Conservation (phyloP, 2,329 filamentous ascomycete genomes). For the Hymenoscyphus infarciens region DNA sequence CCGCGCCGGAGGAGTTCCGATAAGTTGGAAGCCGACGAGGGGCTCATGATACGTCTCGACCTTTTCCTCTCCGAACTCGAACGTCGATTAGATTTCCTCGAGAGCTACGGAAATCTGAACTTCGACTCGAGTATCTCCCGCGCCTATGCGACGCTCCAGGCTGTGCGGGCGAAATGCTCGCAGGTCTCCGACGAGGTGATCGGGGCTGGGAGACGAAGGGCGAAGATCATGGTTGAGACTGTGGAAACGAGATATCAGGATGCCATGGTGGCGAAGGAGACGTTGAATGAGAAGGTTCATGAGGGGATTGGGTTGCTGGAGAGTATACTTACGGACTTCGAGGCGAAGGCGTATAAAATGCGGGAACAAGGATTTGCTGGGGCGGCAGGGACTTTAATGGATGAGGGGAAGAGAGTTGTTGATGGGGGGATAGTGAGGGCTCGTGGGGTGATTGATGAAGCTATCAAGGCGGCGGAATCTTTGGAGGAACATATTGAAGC, state of each 20-base stretch:
- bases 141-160: slow-evolving; percentile 80
- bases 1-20: slow-evolving; percentile 52
- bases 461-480: slow-evolving; percentile 75
- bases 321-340: slow-evolving; percentile 78
- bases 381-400: slow-evolving; percentile 69
- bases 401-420: slow-evolving; percentile 73
- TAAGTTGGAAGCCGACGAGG: slow-evolving; percentile 60
- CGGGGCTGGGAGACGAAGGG: slow-evolving; percentile 76
- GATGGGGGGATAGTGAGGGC: slow-evolving; percentile 75
- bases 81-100: slow-evolving; percentile 79
- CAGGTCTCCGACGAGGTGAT: slow-evolving; percentile 87
- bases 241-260: slow-evolving; percentile 85
- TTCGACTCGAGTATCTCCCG: slow-evolving; percentile 80
- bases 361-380: slow-evolving; percentile 72
- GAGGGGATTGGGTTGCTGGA: slow-evolving; percentile 86
- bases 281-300: slow-evolving; percentile 85
- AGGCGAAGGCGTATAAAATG: slow-evolving; percentile 75
- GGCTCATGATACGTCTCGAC: slow-evolving; percentile 64
- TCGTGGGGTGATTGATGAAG: slow-evolving; percentile 72
- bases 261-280: slow-evolving; percentile 77
- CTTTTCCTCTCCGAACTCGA: slow-evolving; percentile 83
- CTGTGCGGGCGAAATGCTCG: slow-evolving; percentile 83
- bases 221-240: slow-evolving; percentile 89
- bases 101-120: slow-evolving; percentile 79
- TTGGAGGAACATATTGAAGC: slow-evolving; percentile 81